These are phyloP conservation scores for Arthrobotrys pseudoclavata DNA, from an alignment of 2,329 filamentous ascomycete species.

Conservation along the genomic window DNA sequence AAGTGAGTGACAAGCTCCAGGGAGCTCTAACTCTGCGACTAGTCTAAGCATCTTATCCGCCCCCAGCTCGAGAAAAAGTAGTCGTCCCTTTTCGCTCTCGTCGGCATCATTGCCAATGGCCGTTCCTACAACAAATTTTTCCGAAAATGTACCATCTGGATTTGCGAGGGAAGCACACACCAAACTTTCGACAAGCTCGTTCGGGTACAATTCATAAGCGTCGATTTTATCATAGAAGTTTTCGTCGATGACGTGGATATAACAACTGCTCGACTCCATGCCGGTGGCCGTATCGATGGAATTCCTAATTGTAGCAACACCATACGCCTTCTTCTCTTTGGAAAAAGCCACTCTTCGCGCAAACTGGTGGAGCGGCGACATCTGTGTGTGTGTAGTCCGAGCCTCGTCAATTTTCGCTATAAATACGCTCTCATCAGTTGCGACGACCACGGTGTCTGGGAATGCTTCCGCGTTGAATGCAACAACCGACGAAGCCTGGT, in stretches of 20 bases:
- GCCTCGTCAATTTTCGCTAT: constrained; percentile 86
- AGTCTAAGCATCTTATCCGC: constrained; percentile 79
- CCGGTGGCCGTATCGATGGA: constrained; percentile 71
- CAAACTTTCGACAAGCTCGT: constrained; percentile 87
- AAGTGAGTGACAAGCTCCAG: constrained; percentile 84
- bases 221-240: constrained; percentile 85
- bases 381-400: constrained; percentile 87
- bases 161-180: constrained; percentile 80
- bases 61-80: constrained; percentile 86
- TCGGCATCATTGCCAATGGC: constrained; percentile 77
- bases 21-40: constrained; percentile 77
- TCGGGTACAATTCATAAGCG: constrained; percentile 74
- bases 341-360: constrained; percentile 91
- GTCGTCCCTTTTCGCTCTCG: constrained; percentile 77
- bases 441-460: constrained; percentile 83
- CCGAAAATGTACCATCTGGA: constrained; percentile 71
- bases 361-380: constrained; percentile 82
- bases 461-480: constrained; percentile 86
- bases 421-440: constrained; percentile 80
- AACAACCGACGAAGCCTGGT: constrained; percentile 84
- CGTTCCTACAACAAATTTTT: constrained; percentile 93
- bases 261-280: constrained; percentile 81
- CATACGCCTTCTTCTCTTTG: constrained; percentile 81
- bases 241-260: constrained; percentile 92
- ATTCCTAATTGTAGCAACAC: constrained; percentile 85